phyloP scores from a whole-genome alignment of 1,139 yeast genomes.

The Magnusiomyces clavatus region DNA sequence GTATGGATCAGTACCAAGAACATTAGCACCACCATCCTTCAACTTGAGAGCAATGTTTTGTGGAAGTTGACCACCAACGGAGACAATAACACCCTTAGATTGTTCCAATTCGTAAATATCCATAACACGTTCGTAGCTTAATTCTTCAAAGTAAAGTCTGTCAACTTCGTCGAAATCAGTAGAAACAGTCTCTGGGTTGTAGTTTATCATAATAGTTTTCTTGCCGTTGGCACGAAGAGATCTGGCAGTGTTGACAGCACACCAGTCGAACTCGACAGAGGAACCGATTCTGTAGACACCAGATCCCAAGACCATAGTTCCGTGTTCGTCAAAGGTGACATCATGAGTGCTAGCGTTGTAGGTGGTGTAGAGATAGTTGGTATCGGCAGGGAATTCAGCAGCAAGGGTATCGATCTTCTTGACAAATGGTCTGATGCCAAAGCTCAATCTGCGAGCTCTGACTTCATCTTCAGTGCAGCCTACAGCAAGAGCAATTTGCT shows the following conservation, averaged over 20 bases:
- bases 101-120: constrained; percentile 93
- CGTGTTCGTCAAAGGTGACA: constrained; percentile 74
- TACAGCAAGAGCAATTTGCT: constrained; percentile 88
- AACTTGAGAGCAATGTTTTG: constrained; percentile 92
- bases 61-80: constrained; percentile 99
- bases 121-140: constrained; percentile 87
- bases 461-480: constrained; percentile 90
- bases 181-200: constrained; percentile 97
- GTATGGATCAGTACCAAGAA: constrained; percentile 95
- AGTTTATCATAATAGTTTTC: constrained; percentile 95
- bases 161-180: constrained; percentile 99
- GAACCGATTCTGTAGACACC: constrained; percentile 96
- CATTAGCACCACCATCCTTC: constrained; percentile 91
- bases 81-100: constrained; percentile 86
- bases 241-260: constrained; percentile 93
- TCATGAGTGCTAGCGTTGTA: constrained; percentile 92
- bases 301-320: constrained; percentile 84
- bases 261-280: constrained; percentile 93
- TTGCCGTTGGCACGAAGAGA: constrained; percentile 80
- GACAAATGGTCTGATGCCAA: constrained; percentile 84
- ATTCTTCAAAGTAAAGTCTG: constrained; percentile 91
- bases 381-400: constrained; percentile 96
- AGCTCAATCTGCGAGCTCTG: constrained; percentile 82
- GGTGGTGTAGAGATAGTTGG: constrained; percentile 91
- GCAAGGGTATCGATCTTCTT: constrained; percentile 98